Percentiles rank a stretch among this genome's conserved stretches.
Conservation (phyloP, 495 filamentous ascomycete genomes). For the Podospora tetraspora region DNA sequence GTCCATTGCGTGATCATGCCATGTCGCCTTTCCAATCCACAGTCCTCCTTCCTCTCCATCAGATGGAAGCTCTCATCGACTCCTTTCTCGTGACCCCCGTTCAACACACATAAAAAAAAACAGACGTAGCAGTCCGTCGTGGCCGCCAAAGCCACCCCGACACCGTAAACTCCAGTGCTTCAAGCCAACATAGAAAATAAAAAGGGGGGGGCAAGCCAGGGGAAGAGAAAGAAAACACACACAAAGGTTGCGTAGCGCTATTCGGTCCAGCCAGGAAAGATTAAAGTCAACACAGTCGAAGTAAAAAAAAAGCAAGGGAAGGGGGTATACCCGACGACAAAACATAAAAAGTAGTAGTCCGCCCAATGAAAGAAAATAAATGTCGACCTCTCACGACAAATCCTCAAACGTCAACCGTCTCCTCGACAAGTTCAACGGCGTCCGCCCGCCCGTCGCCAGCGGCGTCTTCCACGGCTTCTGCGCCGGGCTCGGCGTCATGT, state of each 20-base stretch:
- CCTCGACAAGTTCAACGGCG: conserved; percentile 38
- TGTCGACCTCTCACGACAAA: conserved; percentile 7
- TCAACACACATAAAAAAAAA: conserved; percentile 2
- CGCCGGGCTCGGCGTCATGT: conserved; percentile 91
- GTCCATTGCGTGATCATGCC: not conserved
- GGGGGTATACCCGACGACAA: not conserved
- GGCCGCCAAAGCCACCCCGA: not conserved
- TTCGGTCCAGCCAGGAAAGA: not conserved
- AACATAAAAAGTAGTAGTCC: conserved; percentile 2
- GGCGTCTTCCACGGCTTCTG: conserved; percentile 78
- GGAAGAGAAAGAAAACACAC: conserved; percentile 7
- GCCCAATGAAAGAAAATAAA: not conserved
- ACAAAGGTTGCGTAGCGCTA: not conserved
- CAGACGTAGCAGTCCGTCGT: not conserved
- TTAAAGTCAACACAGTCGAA: not conserved
- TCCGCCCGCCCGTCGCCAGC: conserved; percentile 37
- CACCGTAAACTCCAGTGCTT: conserved; percentile 14
- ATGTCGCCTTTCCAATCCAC: not conserved
- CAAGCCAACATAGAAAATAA: not conserved
- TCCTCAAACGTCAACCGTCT: conserved; percentile 46
- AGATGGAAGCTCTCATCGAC: not conserved
- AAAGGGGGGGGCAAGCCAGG: not conserved
- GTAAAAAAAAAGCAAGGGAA: not conserved
- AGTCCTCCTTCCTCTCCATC: not conserved
- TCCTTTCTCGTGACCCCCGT: not conserved